A percentile compares a stretch with the other conserved stretches of the same genome.
These are phyloP conservation scores for Hygrophila difformis DNA, from an alignment of 257 asterid species.

Conservation along the genomic window DNA sequence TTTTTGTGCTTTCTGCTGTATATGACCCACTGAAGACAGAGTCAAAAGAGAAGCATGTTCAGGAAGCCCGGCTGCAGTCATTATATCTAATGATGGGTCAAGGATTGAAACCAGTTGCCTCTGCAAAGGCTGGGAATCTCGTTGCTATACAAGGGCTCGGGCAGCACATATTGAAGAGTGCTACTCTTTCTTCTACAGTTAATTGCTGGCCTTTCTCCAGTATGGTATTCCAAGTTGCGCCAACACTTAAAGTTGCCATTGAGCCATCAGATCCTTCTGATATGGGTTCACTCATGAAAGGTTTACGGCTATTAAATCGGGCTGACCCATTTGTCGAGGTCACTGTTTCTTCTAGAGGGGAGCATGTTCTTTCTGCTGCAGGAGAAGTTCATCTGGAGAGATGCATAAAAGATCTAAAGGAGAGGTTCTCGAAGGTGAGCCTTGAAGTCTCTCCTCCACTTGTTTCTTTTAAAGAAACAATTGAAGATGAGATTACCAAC, in stretches of 20 bases:
- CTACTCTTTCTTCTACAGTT: constrained; percentile 72
- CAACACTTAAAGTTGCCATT: constrained; percentile 85
- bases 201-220: constrained; percentile 93
- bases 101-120: constrained; percentile 72
- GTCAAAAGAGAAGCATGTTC: constrained; percentile 68
- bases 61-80: constrained; percentile 67
- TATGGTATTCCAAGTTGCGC: constrained; percentile 90
- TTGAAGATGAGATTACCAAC: constrained; percentile 54
- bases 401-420: constrained; percentile 83
- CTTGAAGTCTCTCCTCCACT: constrained; percentile 88
- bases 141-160: constrained; percentile 93
- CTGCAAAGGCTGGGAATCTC: constrained; percentile 76
- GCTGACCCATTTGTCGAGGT: constrained; percentile 97
- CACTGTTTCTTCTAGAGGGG: constrained; percentile 80
- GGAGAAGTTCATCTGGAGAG: constrained; percentile 98
- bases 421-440: constrained; percentile 79
- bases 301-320: constrained; percentile 74
- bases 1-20: constrained; percentile 76
- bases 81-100: constrained; percentile 93
- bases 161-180: constrained; percentile 83
- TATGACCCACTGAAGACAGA: constrained; percentile 73
- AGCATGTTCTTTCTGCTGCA: constrained; percentile 93
- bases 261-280: constrained; percentile 96
- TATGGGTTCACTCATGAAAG: constrained; percentile 73
- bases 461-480: constrained; percentile 82